Evolutionary conservation across 805 yeast genomes (phyloP), one percentile per base, ranked within the genome.

Genomic region (Candida loeiensis): DNA sequence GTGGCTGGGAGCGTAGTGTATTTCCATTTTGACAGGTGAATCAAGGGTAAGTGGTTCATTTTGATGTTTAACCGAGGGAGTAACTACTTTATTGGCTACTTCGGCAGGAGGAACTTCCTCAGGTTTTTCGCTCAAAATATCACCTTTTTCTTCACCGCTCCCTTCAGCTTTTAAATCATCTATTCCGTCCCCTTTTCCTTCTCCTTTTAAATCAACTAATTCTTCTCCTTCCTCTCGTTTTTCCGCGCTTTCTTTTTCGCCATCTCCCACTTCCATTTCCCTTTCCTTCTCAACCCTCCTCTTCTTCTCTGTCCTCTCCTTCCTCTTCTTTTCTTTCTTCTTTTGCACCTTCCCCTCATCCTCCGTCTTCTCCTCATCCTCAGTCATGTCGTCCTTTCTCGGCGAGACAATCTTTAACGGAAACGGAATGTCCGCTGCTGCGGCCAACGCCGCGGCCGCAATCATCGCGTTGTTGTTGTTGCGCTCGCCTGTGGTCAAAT

Each of bases 401-500:
- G 37, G 39, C 4, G 40, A 36, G 13, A 40, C 41, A n/a, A 41
- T 43, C 31, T 60, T 61, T 37, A 66, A 51, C 1, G 89, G 89
- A 25, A 85, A 55, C 1, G 93, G 93, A 11, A 79, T 73, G 11
- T 80, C 85, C 2, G 90, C 90, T 0, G 91, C 93, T 0, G 85
- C 87, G 3, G 89, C 88, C 37, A 85, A 64, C 0, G 91, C 91
- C 6, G 90, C 91, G 1, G 93, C 93, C 0, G 91, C 93, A 6
- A 84, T 82, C 50, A 74, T 71, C 0, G 85, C 87, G 50, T 79
- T 75, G 36, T 61, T 63, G 22, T 51, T 59, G 37, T 58, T 63
- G 32, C 69, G 41, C 41, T 58, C 57, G 1, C 67, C 65, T 12
- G 62, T 58, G 44, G 56, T 58, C 20, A 57, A 51, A 44, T 61